Base-by-base conservation (phyloP, 176 grass and related monocot species). In the Zea luxurians region DNA sequence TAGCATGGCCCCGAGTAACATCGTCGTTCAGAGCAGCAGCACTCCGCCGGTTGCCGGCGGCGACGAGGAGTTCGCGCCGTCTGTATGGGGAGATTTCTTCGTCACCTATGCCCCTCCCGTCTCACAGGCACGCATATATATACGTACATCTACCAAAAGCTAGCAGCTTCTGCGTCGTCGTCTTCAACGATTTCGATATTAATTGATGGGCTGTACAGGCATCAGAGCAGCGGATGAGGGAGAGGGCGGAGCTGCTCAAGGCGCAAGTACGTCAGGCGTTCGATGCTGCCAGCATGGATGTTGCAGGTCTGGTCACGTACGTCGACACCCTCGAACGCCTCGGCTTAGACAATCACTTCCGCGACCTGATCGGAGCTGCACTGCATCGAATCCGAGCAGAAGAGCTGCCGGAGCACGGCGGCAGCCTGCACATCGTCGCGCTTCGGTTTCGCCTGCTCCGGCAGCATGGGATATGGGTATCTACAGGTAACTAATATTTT, bases 41-140 rank as follows among this genome's bases (percentile, higher is more conserved):
- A 27, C 27, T 27, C 27, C 61, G 13, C 34, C 6, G 34, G 61
- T 37, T 37, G 2, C 6, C 43, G 38, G 37, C 4, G 27, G 34
- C 10, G 34, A 63, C 4, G 10, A 43, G 15, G 12, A 70, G 10
- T 72, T 72, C 37, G 11, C 47, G 2, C 69, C 27, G 1, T 72
- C 47, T 3, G 69, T 37, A 5, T 72, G 69, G 69, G 48, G 69
- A 15, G 69, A 72, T 15, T 72, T 72, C 47, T 53, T 72, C 48
- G 2, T 37, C 69, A 52, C 27, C 47, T 72, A 72, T 4, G 10
- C 6, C 42, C 42, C 42, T 46, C 66, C 66, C 18, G 2, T 68
- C 66, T 21, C 42, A 46, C 47, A 72, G 69, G 69, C 6, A 37
- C 5, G 42, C 17, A 44, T 40, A 3, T 40, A 42, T 43, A n/a